Evolutionary conservation across 176 grass and related monocot genomes (phyloP).

Genomic region (Poa pratensis): DNA sequence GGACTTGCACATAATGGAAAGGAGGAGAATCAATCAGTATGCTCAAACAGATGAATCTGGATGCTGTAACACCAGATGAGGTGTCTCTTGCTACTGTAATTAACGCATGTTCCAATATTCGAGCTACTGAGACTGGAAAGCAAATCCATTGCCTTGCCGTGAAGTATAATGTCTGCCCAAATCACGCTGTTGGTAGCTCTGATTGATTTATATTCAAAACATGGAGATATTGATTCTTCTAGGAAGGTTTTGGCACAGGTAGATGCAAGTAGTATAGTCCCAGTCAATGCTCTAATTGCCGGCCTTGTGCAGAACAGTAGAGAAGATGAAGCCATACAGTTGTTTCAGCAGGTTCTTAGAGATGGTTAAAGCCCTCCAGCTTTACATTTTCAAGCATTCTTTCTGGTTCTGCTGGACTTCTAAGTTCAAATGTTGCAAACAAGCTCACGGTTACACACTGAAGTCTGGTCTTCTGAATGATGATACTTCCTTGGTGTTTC

Average conservation of each 20-base stretch:
- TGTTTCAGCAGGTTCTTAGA: slow-evolving; percentile 54
- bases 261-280: slow-evolving; percentile 54
- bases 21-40: slow-evolving; percentile 48
- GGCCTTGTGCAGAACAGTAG: slow-evolving; percentile 65
- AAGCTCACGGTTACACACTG: slow-evolving; percentile 58
- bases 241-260: slow-evolving; percentile 61
- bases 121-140: slow-evolving; percentile 62
- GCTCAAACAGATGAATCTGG: slow-evolving; percentile 56
- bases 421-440: slow-evolving; percentile 52
- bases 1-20: slow-evolving; percentile 64
- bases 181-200: slow-evolving; percentile 61
- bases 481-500: slow-evolving; percentile 56
- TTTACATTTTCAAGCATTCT: slow-evolving; percentile 70
- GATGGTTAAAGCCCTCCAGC: slow-evolving; percentile 56
- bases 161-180: slow-evolving; percentile 59
- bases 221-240: slow-evolving; percentile 56
- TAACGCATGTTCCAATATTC: slow-evolving; percentile 61
- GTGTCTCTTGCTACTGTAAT: slow-evolving; percentile 65
- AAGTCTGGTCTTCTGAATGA: slow-evolving; percentile 61
- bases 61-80: slow-evolving; percentile 53
- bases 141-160: slow-evolving; percentile 59
- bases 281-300: slow-evolving; percentile 64
- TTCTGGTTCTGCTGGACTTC: slow-evolving; percentile 50
- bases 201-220: slow-evolving; percentile 72
- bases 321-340: slow-evolving; percentile 53